Evolutionary conservation across 2,329 filamentous ascomycete species (phyloP).

Genomic region (Colletotrichum sp.): DNA sequence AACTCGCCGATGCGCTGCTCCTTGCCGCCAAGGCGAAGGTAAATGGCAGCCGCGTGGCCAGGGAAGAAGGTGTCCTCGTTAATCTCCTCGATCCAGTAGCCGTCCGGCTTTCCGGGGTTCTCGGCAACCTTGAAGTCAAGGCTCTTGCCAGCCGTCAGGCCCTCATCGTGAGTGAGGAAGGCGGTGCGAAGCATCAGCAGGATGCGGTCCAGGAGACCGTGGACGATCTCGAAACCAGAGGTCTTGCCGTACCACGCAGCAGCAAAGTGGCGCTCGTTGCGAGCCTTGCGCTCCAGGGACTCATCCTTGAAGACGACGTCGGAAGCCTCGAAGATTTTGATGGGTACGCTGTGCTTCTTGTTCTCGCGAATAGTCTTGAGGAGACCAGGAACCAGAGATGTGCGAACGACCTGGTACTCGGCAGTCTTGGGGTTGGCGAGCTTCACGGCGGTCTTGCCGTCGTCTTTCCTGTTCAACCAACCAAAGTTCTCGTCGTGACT

Average conservation of each 20-base stretch:
- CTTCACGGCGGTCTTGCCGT: slow-evolving; percentile 81
- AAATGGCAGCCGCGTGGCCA: slow-evolving; percentile 87
- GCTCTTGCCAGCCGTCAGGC: slow-evolving; percentile 54
- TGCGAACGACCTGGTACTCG: slow-evolving; percentile 93
- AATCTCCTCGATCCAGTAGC: slow-evolving; percentile 95
- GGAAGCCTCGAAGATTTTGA: slow-evolving; percentile 90
- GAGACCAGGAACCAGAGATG: slow-evolving; percentile 82
- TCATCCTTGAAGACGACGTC: slow-evolving; percentile 93
- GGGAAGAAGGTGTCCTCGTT: slow-evolving; percentile 91
- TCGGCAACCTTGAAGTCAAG: slow-evolving; percentile 58
- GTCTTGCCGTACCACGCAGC: slow-evolving; percentile 95
- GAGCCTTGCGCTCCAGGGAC: slow-evolving; percentile 79
- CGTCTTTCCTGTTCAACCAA: slow-evolving; percentile 90
- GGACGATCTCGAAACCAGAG: slow-evolving; percentile 93
- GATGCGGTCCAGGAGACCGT: slow-evolving; percentile 89
- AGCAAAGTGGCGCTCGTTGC: slow-evolving; percentile 96
- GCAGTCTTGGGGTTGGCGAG: slow-evolving; percentile 92
- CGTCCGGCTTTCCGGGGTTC: slow-evolving; percentile 65
- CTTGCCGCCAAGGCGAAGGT: slow-evolving; percentile 76
- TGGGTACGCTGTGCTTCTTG: slow-evolving; percentile 84
- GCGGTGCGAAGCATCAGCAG: slow-evolving; percentile 89
- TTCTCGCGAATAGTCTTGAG: slow-evolving; percentile 95
- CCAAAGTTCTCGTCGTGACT: slow-evolving; percentile 98
- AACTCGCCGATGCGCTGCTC: slow-evolving; percentile 83
- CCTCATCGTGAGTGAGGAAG: slow-evolving; percentile 80